These are phyloP conservation scores for Podospora anserina DNA, from an alignment of 495 filamentous ascomycete species.

Conservation along the genomic window DNA sequence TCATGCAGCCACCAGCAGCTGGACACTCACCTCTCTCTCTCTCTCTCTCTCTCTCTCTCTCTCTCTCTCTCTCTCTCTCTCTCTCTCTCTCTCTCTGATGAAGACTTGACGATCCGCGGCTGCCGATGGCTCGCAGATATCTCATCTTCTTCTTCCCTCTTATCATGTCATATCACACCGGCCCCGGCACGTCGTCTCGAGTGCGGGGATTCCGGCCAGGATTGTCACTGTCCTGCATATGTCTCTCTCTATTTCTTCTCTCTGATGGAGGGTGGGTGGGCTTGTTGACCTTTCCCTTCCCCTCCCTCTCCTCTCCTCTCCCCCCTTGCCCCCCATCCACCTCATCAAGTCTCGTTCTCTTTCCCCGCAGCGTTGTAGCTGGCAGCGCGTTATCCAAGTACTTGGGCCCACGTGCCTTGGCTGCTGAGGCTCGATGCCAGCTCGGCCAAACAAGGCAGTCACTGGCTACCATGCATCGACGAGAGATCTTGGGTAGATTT, in stretches of 20 bases:
- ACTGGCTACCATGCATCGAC: slow-evolving; percentile 15
- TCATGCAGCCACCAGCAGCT: slow-evolving; percentile 3
- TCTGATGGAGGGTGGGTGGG: neutral
- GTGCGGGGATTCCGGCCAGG: neutral
- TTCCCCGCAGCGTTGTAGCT: slow-evolving; percentile 10
- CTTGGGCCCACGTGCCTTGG: slow-evolving; percentile 13
- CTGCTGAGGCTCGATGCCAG: slow-evolving; percentile 7
- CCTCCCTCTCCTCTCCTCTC: neutral
- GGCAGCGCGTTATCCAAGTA: slow-evolving; percentile 20
- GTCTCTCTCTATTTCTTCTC: neutral
- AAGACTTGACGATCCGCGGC: too few species aligned
- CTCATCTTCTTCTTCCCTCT: neutral
- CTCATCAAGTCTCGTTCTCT: neutral
- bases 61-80: neutral
- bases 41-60: too few species aligned
- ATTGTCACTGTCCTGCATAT: neutral
- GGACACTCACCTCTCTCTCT: neutral
- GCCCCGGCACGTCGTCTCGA: neutral
- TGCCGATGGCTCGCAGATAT: too few species aligned
- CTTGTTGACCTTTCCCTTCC: neutral
- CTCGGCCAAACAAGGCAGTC: slow-evolving; percentile 1
- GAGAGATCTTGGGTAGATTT: slow-evolving; percentile 23
- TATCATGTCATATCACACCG: neutral
- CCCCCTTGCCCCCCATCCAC: neutral
- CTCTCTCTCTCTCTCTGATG: too few species aligned